Base-by-base conservation (phyloP, 257 asterid species). In the Rehmannia glutinosa region DNA sequence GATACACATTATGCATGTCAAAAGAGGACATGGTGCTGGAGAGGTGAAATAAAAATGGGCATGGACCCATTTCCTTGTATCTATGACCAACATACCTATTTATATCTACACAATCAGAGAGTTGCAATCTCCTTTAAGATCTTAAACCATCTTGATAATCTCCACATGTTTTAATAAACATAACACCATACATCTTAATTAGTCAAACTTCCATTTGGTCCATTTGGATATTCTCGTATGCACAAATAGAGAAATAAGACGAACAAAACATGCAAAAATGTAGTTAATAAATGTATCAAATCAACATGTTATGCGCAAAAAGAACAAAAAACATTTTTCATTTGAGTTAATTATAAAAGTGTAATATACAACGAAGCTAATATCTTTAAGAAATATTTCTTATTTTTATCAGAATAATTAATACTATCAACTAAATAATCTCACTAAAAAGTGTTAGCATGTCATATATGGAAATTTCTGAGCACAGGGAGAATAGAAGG, bases 381-480 rank as follows among this genome's bases (percentile, higher is more conserved):
- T 19, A 55, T 8, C 42, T 75, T 20, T 49, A 58, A 32, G 33
- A 33, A 7, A 21, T 46, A 19, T 32, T 61, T 61, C 57, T 56
- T 65, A 51, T 32, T 64, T 70, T 35, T 50, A 60, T 58, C 79
- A 50, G 64, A 69, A 68, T 32, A 57, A 72, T 70, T 38, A 64
- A 54, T 19, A 43, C n/a, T 20, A 77, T 60, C 67, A 45, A 53
- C 47, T 70, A 58, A 51, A 60, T 52, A 53, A 32, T 74, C 71
- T 66, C 46, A 64, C 45, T 30, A 45, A 55, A 70, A 46, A 66
- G 50, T 66, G 68, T 38, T 60, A 38, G 66, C 75, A 52, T 74
- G 57, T 66, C 62, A 73, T 76, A 55, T 45, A 71, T 73, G 67
- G 52, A 65, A 76, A 66, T 56, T 65, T 77, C 66, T 49, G 32